Percentiles rank a stretch among this genome's conserved stretches.
These are phyloP conservation scores for Mastigamoeba balamuthi DNA, from an alignment of 78 protist species.

Conservation along the genomic window DNA sequence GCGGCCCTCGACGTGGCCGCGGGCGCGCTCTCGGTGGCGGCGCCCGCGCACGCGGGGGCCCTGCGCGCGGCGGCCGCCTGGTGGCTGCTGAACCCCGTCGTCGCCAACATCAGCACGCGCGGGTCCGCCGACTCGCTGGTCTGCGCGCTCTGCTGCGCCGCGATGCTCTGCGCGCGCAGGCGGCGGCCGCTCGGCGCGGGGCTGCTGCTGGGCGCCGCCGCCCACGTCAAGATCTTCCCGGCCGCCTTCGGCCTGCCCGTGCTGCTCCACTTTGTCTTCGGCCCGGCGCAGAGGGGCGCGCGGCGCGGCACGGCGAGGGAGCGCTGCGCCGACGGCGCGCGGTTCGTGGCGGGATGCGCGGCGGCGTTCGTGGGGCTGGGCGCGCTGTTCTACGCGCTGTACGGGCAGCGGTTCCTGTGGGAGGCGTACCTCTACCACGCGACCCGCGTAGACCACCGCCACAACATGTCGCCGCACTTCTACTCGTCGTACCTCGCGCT, in stretches of 20 bases:
- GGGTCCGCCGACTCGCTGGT: slow-evolving; percentile 68
- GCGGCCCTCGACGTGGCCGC: slow-evolving; percentile 10
- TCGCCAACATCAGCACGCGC: slow-evolving; percentile 62
- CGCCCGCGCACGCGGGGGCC: not conserved
- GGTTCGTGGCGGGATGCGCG: no score
- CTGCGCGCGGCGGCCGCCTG: not conserved
- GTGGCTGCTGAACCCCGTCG: slow-evolving; percentile 47
- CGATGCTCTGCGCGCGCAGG: not conserved
- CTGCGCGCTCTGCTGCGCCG: slow-evolving; percentile 8
- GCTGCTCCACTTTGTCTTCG: not conserved
- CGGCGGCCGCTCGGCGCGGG: not conserved
- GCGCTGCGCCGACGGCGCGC: no score
- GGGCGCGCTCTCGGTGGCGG: not conserved
- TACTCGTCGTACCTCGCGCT: slow-evolving; percentile 3
- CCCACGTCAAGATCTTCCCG: slow-evolving; percentile 67
- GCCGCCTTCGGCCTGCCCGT: slow-evolving; percentile 30
- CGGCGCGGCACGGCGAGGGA: no score
- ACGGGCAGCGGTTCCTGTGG: slow-evolving; percentile 18
- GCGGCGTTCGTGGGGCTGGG: not conserved
- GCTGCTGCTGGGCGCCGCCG: not conserved
- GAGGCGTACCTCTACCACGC: slow-evolving; percentile 59
- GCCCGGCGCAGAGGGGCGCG: no score
- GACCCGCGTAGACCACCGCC: slow-evolving; percentile 53
- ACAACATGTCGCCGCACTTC: slow-evolving; percentile 60
- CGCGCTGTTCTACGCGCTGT: not conserved